A percentile compares a stretch with the other conserved stretches of the same genome.
Evolutionary conservation across 495 filamentous ascomycete species (phyloP).

Genomic region (Hapsidospora chrysogenum): DNA sequence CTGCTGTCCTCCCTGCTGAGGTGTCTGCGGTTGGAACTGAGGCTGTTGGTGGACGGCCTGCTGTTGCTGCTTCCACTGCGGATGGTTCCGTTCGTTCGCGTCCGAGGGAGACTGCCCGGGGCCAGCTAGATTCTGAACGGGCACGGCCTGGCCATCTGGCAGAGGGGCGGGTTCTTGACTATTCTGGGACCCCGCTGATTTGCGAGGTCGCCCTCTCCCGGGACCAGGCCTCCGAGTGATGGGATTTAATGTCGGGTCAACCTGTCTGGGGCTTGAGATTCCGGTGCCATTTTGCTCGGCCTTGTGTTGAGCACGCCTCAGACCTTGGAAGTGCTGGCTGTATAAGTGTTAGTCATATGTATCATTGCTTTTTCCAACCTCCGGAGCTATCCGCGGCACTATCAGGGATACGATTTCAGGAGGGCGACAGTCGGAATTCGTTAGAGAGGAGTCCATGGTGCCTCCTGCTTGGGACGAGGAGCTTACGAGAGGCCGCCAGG

Average conservation of each 20-base stretch:
- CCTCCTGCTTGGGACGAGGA: no score
- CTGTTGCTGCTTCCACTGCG: conserved; percentile 4
- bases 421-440: no score
- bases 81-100: no score
- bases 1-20: conserved; percentile 3
- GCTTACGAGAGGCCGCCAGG: neutral
- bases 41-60: conserved; percentile 4
- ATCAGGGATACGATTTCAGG: no score
- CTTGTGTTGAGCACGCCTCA: conserved; percentile 28
- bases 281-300: conserved; percentile 13
- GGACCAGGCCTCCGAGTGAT: conserved; percentile 32
- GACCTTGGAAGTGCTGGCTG: conserved; percentile 35
- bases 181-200: conserved; percentile 6
- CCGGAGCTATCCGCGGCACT: no score
- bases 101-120: no score
- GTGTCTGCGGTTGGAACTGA: conserved; percentile 3
- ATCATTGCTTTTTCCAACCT: no score
- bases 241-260: conserved; percentile 26
- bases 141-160: neutral
- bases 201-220: conserved; percentile 27
- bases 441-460: no score
- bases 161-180: neutral
- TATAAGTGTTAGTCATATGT: neutral
- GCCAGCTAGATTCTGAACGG: no score
- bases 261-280: conserved; percentile 11